phyloP scores from a whole-genome alignment of 345 rosid genomes.

The Populus davidiana region DNA sequence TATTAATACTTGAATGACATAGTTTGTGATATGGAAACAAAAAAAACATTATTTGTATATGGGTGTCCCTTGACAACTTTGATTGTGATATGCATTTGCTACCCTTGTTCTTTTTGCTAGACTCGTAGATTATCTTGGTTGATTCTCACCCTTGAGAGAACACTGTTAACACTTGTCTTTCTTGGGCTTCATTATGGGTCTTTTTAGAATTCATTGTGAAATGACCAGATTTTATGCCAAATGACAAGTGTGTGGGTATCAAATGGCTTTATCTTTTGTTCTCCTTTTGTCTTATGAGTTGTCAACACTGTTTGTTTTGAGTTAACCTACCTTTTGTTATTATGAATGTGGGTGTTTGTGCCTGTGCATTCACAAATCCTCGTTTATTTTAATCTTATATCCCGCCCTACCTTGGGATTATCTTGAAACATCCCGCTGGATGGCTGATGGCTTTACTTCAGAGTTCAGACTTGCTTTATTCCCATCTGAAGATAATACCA shows the following conservation, averaged over 20 bases:
- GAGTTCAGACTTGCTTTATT: neutral
- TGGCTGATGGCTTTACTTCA: neutral
- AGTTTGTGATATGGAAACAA: neutral
- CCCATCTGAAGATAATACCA: neutral
- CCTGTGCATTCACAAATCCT: too few relatives aligned
- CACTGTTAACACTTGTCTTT: neutral
- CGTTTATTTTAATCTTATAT: neutral
- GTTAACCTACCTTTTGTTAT: neutral
- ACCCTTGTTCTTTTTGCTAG: too few relatives aligned
- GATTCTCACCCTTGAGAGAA: too few relatives aligned
- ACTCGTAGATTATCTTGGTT: too few relatives aligned
- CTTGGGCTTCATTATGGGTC: neutral
- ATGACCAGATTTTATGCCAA: neutral
- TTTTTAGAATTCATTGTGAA: neutral
- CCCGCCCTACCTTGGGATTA: neutral
- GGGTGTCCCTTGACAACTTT: neutral
- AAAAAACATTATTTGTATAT: neutral
- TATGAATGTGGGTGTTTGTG: neutral
- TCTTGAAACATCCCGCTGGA: neutral
- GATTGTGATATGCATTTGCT: too few relatives aligned
- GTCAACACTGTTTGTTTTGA: neutral
- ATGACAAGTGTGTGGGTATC: neutral
- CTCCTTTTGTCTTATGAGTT: neutral
- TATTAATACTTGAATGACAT: neutral
- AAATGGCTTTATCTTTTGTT: neutral